A percentile compares a stretch with the other conserved stretches of the same genome.
phyloP scores from a whole-genome alignment of 2,329 filamentous ascomycete genomes.

The Chrysoporthe deuterocubensis region DNA sequence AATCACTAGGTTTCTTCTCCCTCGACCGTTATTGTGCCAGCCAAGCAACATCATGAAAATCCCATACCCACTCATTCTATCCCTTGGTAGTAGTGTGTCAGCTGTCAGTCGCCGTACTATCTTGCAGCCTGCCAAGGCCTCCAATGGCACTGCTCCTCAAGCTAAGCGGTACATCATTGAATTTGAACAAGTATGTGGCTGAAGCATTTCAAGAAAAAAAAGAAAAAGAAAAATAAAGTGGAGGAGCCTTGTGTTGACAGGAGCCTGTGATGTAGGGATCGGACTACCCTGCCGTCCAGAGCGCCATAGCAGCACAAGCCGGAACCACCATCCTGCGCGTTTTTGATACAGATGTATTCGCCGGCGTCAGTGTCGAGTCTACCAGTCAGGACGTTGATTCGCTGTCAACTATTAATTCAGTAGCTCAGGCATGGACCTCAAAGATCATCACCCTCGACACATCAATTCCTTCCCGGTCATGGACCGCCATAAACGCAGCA shows the following conservation, averaged over 20 bases:
- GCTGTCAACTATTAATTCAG: conserved; percentile 13
- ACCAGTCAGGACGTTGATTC: conserved; percentile 20
- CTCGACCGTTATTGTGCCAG: background rate
- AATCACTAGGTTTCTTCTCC: background rate
- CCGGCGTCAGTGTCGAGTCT: conserved; percentile 24
- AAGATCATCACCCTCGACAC: conserved; percentile 18
- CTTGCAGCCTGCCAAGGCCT: conserved; percentile 9
- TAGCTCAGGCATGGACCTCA: conserved; percentile 20
- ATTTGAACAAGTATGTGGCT: conserved; percentile 6
- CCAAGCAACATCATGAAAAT: background rate
- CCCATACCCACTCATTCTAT: background rate
- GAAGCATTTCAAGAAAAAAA: too few species aligned
- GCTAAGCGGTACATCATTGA: conserved; percentile 18
- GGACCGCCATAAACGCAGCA: conserved; percentile 17
- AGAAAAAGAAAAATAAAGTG: background rate
- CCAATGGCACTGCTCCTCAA: conserved; percentile 15
- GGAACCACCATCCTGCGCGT: conserved; percentile 14
- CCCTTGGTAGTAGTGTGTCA: conserved; percentile 7
- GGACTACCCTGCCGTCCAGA: conserved; percentile 11
- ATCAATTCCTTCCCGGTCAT: conserved; percentile 13
- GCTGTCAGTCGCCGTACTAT: background rate
- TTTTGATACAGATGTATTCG: conserved; percentile 26
- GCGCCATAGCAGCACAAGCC: conserved; percentile 12
- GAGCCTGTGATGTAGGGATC: conserved; percentile 1
- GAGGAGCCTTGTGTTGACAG: background rate